These are phyloP conservation scores for Kodamaea sp. DNA, from an alignment of 1,139 yeast genomes.

Conservation along the genomic window DNA sequence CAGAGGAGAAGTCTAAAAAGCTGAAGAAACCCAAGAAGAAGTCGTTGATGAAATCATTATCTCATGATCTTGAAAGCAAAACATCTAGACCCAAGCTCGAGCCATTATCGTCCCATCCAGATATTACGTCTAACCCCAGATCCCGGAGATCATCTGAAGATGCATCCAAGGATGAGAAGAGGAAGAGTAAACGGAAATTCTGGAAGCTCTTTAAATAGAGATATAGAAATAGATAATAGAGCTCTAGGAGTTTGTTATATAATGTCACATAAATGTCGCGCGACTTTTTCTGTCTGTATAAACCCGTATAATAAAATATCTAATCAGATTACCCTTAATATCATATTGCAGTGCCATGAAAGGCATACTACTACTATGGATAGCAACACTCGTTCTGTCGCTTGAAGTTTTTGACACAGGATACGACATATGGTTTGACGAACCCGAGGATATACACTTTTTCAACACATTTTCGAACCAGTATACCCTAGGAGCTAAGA, in stretches of 20 bases:
- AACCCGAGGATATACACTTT: constrained; percentile 1
- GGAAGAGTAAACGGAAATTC: constrained; percentile 32
- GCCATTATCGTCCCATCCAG: constrained; percentile 46
- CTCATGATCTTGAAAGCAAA: constrained; percentile 28
- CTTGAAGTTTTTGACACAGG: constrained; percentile 8
- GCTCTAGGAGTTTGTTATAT: too few relatives aligned
- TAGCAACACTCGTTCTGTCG: background rate
- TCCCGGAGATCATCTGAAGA: constrained; percentile 8
- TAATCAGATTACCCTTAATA: too few relatives aligned
- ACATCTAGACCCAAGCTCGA: constrained; percentile 21
- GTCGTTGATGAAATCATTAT: constrained; percentile 28
- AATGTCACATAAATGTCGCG: too few relatives aligned
- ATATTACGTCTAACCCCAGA: constrained; percentile 18
- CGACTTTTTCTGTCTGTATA: too few relatives aligned
- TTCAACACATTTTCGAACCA: background rate
- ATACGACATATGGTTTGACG: constrained; percentile 5
- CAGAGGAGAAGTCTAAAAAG: constrained; percentile 3
- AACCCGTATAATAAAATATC: too few relatives aligned
- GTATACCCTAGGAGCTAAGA: background rate
- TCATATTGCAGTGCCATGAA: too few relatives aligned
- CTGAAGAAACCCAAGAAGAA: constrained; percentile 3
- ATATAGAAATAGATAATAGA: too few relatives aligned
- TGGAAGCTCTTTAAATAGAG: constrained; percentile 36
- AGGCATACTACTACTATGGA: background rate
- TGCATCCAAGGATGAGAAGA: constrained; percentile 17